Conservation (phyloP, 176 grass and related monocot species). For the Oropetium thomaeum region DNA sequence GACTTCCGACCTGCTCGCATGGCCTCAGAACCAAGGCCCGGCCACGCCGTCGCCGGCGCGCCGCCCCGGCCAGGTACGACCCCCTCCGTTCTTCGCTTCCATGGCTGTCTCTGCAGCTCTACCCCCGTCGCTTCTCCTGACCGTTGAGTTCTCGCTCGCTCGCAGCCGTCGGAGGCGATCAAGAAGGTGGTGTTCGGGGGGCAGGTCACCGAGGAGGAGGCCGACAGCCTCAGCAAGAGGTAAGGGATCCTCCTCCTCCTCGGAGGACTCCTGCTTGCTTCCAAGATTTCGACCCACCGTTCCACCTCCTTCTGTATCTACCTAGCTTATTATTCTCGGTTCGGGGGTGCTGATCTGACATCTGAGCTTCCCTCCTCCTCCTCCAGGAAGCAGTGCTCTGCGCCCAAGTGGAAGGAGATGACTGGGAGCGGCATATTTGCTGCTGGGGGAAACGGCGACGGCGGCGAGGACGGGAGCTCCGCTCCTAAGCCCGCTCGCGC, state of each 20-base stretch:
- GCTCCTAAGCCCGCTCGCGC: constrained; percentile 34
- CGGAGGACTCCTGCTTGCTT: not conserved
- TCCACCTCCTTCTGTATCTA: not conserved
- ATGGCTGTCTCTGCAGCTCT: not conserved
- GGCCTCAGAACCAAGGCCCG: constrained; percentile 42
- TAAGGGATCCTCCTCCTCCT: constrained; percentile 29
- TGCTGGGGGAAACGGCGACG: constrained; percentile 38
- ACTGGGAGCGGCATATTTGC: constrained; percentile 81
- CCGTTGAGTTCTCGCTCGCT: not conserved
- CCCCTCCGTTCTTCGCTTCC: not conserved
- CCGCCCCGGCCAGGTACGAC: constrained; percentile 58
- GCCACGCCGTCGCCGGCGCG: constrained; percentile 43
- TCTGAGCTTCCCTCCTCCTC: not conserved
- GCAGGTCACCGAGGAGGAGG: constrained; percentile 87
- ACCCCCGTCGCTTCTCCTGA: not conserved
- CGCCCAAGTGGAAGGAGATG: constrained; percentile 95
- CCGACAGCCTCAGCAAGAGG: constrained; percentile 79
- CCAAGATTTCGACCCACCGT: not conserved
- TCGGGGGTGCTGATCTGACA: not conserved
- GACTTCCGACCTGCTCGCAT: constrained; percentile 77
- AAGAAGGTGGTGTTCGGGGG: constrained; percentile 91
- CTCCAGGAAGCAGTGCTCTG: constrained; percentile 85
- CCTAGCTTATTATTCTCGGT: not conserved
- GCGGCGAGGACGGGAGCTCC: constrained; percentile 21
- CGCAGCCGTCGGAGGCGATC: constrained; percentile 80